Percentiles rank a stretch among this genome's conserved stretches.
These are phyloP conservation scores for Parmales sp. DNA, from an alignment of 108 stramenopile genomes.

Conservation along the genomic window DNA sequence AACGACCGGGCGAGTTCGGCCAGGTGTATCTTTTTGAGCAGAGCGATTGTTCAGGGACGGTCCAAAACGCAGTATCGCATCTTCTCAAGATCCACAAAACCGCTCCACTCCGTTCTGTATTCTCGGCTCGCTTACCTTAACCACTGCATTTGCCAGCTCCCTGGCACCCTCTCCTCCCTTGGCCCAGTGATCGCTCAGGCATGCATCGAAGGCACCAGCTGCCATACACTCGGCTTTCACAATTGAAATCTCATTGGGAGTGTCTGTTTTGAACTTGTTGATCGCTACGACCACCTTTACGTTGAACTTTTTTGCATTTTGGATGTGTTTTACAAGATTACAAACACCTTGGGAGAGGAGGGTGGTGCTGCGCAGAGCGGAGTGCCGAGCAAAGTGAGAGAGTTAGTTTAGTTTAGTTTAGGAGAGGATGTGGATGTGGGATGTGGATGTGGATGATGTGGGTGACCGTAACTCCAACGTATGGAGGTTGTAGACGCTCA, in stretches of 20 bases:
- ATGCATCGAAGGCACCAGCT: constrained; percentile 86
- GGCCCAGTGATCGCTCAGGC: constrained; percentile 89
- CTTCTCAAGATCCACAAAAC: too few species aligned
- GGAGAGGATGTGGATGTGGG: too few species aligned
- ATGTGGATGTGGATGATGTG: constrained; percentile 41
- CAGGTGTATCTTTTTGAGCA: too few species aligned
- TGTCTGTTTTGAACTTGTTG: constrained; percentile 87
- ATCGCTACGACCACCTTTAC: constrained; percentile 90
- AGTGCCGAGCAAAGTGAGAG: too few species aligned
- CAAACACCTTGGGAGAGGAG: constrained; percentile 63
- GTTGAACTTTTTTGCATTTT: constrained; percentile 87
- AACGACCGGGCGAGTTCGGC: too few species aligned
- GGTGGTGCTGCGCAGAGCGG: too few species aligned
- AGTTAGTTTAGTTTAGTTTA: too few species aligned
- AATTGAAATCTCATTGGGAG: constrained; percentile 77
- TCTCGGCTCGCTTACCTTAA: constrained; percentile 57
- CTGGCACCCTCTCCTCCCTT: constrained; percentile 90
- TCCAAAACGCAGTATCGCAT: too few species aligned
- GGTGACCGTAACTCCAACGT: too few species aligned
- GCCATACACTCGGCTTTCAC: constrained; percentile 67
- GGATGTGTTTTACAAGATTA: constrained; percentile 86
- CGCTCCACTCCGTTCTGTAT: too few species aligned
- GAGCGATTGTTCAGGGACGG: too few species aligned
- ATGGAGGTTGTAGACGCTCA: too few species aligned
- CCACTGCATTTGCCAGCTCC: constrained; percentile 79